These are phyloP conservation scores for Pseudogymnoascus sp. DNA, from an alignment of 2,329 filamentous ascomycete species.

Conservation along the genomic window DNA sequence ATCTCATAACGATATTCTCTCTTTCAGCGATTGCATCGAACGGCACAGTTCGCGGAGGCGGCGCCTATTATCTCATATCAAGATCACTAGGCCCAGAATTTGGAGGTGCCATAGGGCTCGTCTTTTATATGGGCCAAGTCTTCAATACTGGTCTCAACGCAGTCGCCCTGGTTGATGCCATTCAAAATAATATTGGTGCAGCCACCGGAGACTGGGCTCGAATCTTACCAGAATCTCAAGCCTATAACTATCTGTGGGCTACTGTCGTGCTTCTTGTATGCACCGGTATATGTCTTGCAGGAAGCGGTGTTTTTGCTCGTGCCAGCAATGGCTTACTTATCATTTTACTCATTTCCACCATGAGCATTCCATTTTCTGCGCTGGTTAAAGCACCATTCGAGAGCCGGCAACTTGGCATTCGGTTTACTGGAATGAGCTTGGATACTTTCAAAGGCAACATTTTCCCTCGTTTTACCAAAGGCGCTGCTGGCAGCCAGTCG, in stretches of 20 bases:
- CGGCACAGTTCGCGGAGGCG: slow-evolving; percentile 78
- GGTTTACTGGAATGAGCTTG: slow-evolving; percentile 70
- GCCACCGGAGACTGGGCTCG: slow-evolving; percentile 46
- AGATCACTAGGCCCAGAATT: slow-evolving; percentile 81
- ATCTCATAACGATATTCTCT: slow-evolving; percentile 77
- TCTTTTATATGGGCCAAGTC: slow-evolving; percentile 85
- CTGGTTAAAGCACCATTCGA: slow-evolving; percentile 59
- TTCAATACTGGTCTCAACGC: slow-evolving; percentile 83
- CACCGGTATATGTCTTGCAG: slow-evolving; percentile 67
- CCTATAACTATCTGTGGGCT: slow-evolving; percentile 68
- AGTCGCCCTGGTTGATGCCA: slow-evolving; percentile 75
- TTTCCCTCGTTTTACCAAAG: slow-evolving; percentile 54
- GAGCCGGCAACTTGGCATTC: slow-evolving; percentile 50
- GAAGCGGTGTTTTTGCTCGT: slow-evolving; percentile 70
- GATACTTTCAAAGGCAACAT: slow-evolving; percentile 67
- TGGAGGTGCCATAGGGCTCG: slow-evolving; percentile 76
- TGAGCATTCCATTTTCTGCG: slow-evolving; percentile 77
- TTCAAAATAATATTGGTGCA: slow-evolving; percentile 64
- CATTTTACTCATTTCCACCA: slow-evolving; percentile 61
- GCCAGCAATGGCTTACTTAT: slow-evolving; percentile 69
- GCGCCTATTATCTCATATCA: slow-evolving; percentile 83
- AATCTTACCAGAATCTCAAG: slow-evolving; percentile 60
- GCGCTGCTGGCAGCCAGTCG: slow-evolving; percentile 52
- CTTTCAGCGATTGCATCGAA: slow-evolving; percentile 86
- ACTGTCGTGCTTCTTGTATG: slow-evolving; percentile 64